These are phyloP conservation scores for Pestalotiopsis sp. DNA, from an alignment of 2,329 filamentous ascomycete species.

Conservation along the genomic window DNA sequence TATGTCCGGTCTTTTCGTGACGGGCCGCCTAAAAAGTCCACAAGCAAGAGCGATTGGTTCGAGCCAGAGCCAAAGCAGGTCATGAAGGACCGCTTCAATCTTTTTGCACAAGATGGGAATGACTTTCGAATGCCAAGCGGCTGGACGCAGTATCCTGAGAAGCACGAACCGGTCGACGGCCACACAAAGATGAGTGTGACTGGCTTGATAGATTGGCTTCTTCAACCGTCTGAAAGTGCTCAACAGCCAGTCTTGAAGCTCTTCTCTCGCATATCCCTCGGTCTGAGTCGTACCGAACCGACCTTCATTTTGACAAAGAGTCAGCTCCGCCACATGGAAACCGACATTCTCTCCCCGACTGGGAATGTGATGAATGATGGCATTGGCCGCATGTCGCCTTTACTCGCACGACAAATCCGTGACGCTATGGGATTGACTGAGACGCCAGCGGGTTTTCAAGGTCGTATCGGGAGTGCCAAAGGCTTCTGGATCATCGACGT, in stretches of 20 bases:
- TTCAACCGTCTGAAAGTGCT: conserved; percentile 48
- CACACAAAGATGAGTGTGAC: conserved; percentile 31
- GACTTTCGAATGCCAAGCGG: conserved; percentile 36
- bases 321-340: conserved; percentile 45
- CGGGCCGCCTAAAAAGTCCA: conserved; percentile 39
- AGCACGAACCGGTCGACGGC: conserved; percentile 24
- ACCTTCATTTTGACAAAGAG: conserved; percentile 46
- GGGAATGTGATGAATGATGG: conserved; percentile 66
- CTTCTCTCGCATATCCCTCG: conserved; percentile 60
- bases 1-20: conserved; percentile 43
- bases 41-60: conserved; percentile 29
- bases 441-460: conserved; percentile 70
- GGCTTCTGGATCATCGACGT: conserved; percentile 73
- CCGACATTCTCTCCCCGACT: conserved; percentile 43
- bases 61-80: conserved; percentile 32
- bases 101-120: conserved; percentile 58
- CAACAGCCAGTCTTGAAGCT: conserved; percentile 55
- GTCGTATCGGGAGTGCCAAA: conserved; percentile 72
- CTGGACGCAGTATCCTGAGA: conserved; percentile 29
- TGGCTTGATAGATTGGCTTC: conserved; percentile 56
- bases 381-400: conserved; percentile 65
- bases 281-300: conserved; percentile 53
- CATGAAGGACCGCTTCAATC: conserved; percentile 46
- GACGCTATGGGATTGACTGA: conserved; percentile 50
- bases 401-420: conserved; percentile 57